Evolutionary conservation across 345 rosid genomes (phyloP), one percentile per base, ranked within the genome.

Genomic region (Pugionium cornutum): DNA sequence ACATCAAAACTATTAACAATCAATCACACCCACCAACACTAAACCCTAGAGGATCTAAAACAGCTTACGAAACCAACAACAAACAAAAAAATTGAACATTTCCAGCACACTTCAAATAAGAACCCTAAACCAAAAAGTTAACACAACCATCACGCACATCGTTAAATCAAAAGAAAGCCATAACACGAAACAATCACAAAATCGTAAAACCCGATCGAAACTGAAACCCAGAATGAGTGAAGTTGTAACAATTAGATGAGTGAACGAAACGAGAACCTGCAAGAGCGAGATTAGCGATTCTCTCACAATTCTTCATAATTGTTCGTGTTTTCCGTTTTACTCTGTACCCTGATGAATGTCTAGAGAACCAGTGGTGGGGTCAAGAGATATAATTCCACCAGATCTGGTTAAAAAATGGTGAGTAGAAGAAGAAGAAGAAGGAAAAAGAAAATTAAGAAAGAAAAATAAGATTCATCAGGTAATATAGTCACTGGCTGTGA

Each of bases 221-320:
- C 45, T 30, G 53, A 30, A 7, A 56, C 32, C 34, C 42, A 10
- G 7, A 40, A 50, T 0, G 18, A 18, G 18, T 18, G 18, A 18
- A 18, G 18, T 18, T 18, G 18, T 18, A 18, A 18, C 18, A 18
- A 18, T 18, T 18, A 18, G 18, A 33, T 9, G 18, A 30, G 41
- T 2, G 4, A 36, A 40, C 62, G 1, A 18, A 18, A 18, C 18
- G 68, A 53, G 73, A 56, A 91, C 98, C 98, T 87, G 86, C 96
- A 62, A 91, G 86, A 42, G 88, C 92, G 40, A 82, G 58, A 77
- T 87, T 89, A 2, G 98, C 90, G 9, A 89, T 42, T 67, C 84
- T 86, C 75, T 91, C 98, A 57, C 78, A 53, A 70, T 80, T 89
- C 86, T 86, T 92, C 96, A 89, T 89, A 26, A 63, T n/a, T 70